A percentile compares a stretch with the other conserved stretches of the same genome.
Conservation (phyloP, 2,329 filamentous ascomycete species). For the Tolypocladium guangdongense region DNA sequence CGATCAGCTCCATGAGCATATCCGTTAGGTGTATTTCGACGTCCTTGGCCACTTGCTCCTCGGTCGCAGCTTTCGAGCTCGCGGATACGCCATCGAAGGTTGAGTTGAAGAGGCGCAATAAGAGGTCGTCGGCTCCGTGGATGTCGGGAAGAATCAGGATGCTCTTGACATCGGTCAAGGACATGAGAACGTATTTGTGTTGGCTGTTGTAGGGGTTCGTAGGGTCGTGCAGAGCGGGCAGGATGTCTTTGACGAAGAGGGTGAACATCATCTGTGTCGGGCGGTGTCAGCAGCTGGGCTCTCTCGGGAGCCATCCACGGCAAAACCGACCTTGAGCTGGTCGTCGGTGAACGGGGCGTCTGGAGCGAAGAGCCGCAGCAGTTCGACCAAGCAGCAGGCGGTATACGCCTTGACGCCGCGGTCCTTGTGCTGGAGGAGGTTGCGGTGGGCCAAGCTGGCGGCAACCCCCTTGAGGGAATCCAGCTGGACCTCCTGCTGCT, state of each 20-base stretch:
- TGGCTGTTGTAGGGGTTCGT: constrained; percentile 85
- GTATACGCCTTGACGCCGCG: constrained; percentile 84
- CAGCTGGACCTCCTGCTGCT: constrained; percentile 76
- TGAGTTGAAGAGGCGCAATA: constrained; percentile 70
- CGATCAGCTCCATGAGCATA: constrained; percentile 73
- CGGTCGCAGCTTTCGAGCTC: constrained; percentile 60
- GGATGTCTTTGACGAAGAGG: constrained; percentile 70
- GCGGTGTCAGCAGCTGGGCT: constrained; percentile 3
- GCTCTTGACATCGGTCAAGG: constrained; percentile 86
- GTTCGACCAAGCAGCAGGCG: constrained; percentile 82
- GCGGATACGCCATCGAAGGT: constrained; percentile 89
- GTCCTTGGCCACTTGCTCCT: constrained; percentile 81
- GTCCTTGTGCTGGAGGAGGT: constrained; percentile 84
- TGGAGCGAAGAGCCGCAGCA: constrained; percentile 84
- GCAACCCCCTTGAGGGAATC: constrained; percentile 78
- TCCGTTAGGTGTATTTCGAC: constrained; percentile 88
- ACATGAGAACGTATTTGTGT: constrained; percentile 82
- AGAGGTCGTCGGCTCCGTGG: constrained; percentile 66
- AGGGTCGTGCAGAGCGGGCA: constrained; percentile 77
- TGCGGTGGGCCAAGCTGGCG: constrained; percentile 71
- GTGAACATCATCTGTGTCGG: constrained; percentile 73
- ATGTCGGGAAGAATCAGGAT: constrained; percentile 86
- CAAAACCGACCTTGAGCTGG: constrained; percentile 69
- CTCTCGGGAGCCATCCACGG: neutral
- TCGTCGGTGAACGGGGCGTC: constrained; percentile 86